Evolutionary conservation across 352 stramenopile genomes (phyloP), one percentile per base, ranked within the genome.

Genomic region (Blastocystis sp.): DNA sequence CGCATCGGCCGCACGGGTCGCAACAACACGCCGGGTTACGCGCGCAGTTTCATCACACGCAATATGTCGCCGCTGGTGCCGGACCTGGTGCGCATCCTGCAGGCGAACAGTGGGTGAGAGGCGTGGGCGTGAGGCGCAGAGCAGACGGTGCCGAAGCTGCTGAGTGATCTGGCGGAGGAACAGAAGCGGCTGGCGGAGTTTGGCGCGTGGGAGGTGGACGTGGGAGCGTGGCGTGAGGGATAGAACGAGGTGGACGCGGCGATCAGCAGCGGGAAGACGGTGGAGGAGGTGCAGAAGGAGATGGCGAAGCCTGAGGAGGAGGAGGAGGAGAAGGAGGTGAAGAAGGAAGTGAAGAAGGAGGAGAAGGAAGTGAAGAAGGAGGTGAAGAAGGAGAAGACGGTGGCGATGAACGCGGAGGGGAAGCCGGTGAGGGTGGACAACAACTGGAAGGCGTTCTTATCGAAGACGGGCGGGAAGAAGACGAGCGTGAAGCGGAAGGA

Each of bases 1-100:
- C 71, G 71, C n/a, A 81, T 81, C 38, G 71, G 71, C 0, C 42
- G 71, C 9, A 81, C 71, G 42, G 71, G 71, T n/a, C 71, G 71
- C 14, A 81, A 81, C 54, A 38, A 38, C 42, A 34, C 17, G n/a
- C 38, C 40, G 71, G 71, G 71, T 21, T 81, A 81, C n/a, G 34
- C 54, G 9, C 71, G 71, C 10, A 69, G 54, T 40, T 81, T 81
- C 42, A 19, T 81, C 43, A 81, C 71, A 7, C 24, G 71, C 34
- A 64, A 69, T 38, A 69, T 81, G 54, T 81, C 60, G 28, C 54
- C 71, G 38, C 52, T 81, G 14, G 43, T 74, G 7, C 71, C 71
- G 7, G 71, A 81, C 24, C 24, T 81, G 38, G 71, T 69, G 14
- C 9, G 21, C n/a, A 14, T 81, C 9, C 24, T 81, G 38, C 17